phyloP scores from a whole-genome alignment of 345 rosid genomes.

The Sisymbrium irio region DNA sequence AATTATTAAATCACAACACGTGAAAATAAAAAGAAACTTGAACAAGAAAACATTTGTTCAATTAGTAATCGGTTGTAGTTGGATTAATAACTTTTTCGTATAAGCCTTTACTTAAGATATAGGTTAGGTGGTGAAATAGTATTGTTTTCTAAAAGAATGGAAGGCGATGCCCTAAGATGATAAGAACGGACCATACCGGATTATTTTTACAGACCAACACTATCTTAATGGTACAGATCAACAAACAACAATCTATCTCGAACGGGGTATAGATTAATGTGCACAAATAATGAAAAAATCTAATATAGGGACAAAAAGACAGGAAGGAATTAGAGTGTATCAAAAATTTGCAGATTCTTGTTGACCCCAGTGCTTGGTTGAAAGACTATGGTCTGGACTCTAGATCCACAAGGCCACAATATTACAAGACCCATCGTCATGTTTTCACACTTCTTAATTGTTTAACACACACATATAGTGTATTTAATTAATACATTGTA shows the following conservation, averaged over 20 bases:
- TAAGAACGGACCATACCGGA: background rate
- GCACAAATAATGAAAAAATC: background rate
- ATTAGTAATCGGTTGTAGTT: background rate
- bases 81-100: background rate
- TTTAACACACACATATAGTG: background rate
- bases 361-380: background rate
- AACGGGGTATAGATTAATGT: background rate
- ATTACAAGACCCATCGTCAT: no score
- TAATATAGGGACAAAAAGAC: background rate
- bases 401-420: background rate
- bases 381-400: background rate
- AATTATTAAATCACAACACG: background rate
- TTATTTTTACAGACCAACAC: background rate
- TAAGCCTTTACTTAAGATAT: background rate
- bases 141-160: background rate
- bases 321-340: background rate
- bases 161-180: background rate
- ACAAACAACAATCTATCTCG: background rate
- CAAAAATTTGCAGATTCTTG: background rate
- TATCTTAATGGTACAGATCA: background rate
- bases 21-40: background rate
- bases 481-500: no score
- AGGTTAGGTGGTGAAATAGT: background rate
- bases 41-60: background rate
- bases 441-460: background rate